Evolutionary conservation across 176 grass and related monocot genomes (phyloP).

Genomic region (Stipa capillata): DNA sequence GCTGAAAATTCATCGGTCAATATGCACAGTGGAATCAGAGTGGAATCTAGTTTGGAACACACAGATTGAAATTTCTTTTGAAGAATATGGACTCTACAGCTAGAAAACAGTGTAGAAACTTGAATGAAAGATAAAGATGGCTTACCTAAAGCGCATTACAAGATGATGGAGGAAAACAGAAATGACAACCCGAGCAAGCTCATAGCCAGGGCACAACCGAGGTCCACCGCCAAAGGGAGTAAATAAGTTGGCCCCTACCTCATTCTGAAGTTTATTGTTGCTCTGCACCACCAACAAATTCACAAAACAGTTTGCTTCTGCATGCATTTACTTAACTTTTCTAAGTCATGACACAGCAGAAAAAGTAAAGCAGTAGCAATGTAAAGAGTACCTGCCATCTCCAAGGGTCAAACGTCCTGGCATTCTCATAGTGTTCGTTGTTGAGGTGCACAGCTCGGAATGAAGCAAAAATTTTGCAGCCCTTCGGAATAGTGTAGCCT

Average conservation of each 20-base stretch:
- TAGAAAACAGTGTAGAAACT: neutral
- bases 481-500: constrained; percentile 92
- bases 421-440: constrained; percentile 66
- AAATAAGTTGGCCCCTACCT: constrained; percentile 47
- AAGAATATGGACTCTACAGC: neutral
- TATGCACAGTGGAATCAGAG: neutral
- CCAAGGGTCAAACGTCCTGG: constrained; percentile 81
- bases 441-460: constrained; percentile 92
- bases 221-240: constrained; percentile 83
- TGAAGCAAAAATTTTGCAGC: constrained; percentile 89
- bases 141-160: constrained; percentile 71
- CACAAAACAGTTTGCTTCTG: neutral
- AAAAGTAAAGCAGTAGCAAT: neutral
- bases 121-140: neutral
- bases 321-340: neutral
- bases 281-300: constrained; percentile 25
- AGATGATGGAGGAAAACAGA: constrained; percentile 83
- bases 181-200: constrained; percentile 81
- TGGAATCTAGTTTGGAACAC: neutral
- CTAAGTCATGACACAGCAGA: neutral
- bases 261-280: constrained; percentile 49
- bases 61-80: neutral
- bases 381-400: constrained; percentile 60
- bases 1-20: constrained; percentile 42
- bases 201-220: constrained; percentile 76